Evolutionary conservation across 2,329 filamentous ascomycete species (phyloP).

Genomic region (Leptographium radiaticola): DNA sequence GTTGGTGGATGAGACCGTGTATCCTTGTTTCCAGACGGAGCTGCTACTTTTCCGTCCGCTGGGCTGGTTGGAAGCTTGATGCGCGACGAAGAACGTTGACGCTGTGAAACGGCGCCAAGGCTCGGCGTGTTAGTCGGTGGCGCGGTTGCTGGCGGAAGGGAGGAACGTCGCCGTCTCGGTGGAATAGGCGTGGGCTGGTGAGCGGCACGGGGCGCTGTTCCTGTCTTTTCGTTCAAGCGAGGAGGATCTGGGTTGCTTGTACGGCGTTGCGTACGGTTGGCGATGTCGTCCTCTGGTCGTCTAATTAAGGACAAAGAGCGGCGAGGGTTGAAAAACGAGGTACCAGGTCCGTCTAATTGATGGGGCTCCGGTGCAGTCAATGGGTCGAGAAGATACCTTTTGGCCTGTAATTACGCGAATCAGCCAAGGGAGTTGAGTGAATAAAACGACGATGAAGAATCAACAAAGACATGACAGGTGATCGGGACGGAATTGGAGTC

Average conservation of each 20-base stretch:
- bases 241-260: constrained; percentile 33
- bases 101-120: no score
- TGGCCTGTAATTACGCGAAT: constrained; percentile 34
- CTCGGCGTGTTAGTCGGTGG: not conserved
- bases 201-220: constrained; percentile 28
- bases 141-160: constrained; percentile 11
- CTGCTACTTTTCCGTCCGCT: no score
- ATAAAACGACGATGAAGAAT: not conserved
- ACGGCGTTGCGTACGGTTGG: constrained; percentile 9
- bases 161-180: constrained; percentile 17
- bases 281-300: constrained; percentile 9
- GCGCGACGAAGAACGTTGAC: no score
- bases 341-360: constrained; percentile 52
- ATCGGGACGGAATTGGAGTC: not conserved
- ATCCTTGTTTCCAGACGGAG: no score
- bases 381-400: constrained; percentile 55
- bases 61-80: no score
- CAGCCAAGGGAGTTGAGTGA: not conserved
- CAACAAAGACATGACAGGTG: not conserved
- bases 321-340: constrained; percentile 33
- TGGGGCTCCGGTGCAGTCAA: constrained; percentile 54
- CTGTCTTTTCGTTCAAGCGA: constrained; percentile 30
- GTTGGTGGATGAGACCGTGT: no score
- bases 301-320: constrained; percentile 12
- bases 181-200: constrained; percentile 31